Percentiles rank a stretch among this genome's conserved stretches.
Conservation (phyloP, 1,284 basidiomycete species). For the Hypsizygus ulmarius region DNA sequence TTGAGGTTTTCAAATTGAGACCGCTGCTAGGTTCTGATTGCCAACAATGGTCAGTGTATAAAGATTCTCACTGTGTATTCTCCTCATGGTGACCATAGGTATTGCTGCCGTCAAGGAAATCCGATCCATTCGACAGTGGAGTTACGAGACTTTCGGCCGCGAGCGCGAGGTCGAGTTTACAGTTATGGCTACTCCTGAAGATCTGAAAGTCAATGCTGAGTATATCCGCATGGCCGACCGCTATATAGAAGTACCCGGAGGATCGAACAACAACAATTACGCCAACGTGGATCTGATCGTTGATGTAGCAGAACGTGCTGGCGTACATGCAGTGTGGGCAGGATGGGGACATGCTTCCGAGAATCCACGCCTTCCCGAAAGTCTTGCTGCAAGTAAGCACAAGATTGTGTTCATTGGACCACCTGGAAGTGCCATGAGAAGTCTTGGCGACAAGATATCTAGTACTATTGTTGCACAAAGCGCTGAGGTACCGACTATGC, state of each 20-base stretch:
- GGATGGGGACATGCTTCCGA: conserved; percentile 99
- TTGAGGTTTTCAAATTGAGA: conserved; percentile 4
- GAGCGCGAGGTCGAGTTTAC: conserved; percentile 98
- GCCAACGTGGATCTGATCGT: conserved; percentile 99
- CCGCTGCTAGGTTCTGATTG: conserved; percentile 79
- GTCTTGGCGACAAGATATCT: conserved; percentile 99
- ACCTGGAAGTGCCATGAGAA: conserved; percentile 98
- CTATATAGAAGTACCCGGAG: conserved; percentile 98
- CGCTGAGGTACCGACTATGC: conserved; percentile 97
- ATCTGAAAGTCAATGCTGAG: conserved; percentile 98
- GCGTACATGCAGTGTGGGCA: conserved; percentile 99
- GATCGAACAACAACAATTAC: conserved; percentile 99
- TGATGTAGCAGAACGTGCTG: conserved; percentile 95
- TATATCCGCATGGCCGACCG: conserved; percentile 99
- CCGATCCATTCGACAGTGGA: conserved; percentile 98
- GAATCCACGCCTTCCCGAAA: conserved; percentile 97
- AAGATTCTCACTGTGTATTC: not conserved
- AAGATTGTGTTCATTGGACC: conserved; percentile 99
- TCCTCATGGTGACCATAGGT: conserved; percentile 45
- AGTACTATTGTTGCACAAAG: conserved; percentile 99
- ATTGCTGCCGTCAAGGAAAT: conserved; percentile 99
- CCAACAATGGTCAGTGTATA: conserved; percentile 80
- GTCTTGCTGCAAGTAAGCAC: conserved; percentile 85
- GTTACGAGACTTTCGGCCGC: conserved; percentile 97
- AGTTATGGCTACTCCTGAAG: conserved; percentile 99